phyloP scores from a whole-genome alignment of 2,329 filamentous ascomycete species.

The Polychaeton citri region DNA sequence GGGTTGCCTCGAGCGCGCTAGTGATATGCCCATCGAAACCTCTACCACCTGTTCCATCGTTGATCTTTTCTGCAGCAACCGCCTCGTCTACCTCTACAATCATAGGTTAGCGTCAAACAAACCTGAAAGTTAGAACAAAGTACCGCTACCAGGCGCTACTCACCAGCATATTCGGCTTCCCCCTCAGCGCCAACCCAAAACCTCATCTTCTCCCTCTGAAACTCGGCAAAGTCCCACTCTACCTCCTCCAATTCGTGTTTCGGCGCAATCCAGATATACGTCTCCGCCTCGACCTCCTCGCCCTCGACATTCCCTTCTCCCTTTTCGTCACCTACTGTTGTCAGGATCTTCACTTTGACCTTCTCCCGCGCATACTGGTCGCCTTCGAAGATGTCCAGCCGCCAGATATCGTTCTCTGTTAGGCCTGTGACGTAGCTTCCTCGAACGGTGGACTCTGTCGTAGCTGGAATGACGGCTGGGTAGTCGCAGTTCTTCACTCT shows the following conservation, averaged over 20 bases:
- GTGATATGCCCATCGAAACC: constrained; percentile 28
- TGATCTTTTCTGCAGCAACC: constrained; percentile 19
- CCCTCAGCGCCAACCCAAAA: constrained; percentile 41
- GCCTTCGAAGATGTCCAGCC: constrained; percentile 76
- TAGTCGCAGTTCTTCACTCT: constrained; percentile 63
- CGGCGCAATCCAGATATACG: constrained; percentile 39
- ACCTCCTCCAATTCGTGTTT: constrained; percentile 45
- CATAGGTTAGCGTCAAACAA: constrained; percentile 1
- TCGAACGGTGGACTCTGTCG: constrained; percentile 41
- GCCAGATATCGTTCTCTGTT: constrained; percentile 59
- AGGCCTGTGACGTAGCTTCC: constrained; percentile 69
- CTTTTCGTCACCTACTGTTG: constrained; percentile 13
- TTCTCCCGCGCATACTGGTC: constrained; percentile 48
- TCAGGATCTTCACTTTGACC: constrained; percentile 28
- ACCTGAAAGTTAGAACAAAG: constrained; percentile 1
- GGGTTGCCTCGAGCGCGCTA: constrained; percentile 15
- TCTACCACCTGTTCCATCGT: constrained; percentile 33
- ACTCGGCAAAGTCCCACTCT: constrained; percentile 85
- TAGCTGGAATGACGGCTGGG: constrained; percentile 53
- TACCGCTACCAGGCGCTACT: constrained; percentile 9
- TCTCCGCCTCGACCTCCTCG: constrained; percentile 31
- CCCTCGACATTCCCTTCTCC: constrained; percentile 21
- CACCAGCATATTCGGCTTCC: constrained; percentile 34
- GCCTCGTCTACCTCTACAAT: constrained; percentile 32
- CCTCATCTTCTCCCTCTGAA: constrained; percentile 59